Evolutionary conservation across 202 grass and related monocot genomes (phyloP).

Genomic region (Dendrocalamus latiflorus): DNA sequence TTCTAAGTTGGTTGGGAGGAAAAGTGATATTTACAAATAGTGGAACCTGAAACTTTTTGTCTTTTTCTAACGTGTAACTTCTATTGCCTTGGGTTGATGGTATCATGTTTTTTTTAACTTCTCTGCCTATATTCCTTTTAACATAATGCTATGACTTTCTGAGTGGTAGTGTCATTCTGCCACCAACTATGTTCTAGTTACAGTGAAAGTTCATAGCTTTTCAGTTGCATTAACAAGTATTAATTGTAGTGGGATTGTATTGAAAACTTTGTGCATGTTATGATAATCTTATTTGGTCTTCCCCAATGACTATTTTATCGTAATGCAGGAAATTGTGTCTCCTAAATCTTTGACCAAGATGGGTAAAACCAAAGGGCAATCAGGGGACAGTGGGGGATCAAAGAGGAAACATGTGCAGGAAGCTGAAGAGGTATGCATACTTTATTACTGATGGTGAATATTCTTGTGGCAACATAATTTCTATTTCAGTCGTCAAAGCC

Average conservation of each 20-base stretch:
- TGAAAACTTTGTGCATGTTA: conserved; percentile 1
- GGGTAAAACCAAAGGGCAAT: conserved; percentile 40
- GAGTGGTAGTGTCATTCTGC: not conserved
- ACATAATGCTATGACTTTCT: not conserved
- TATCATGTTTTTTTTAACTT: conserved; percentile 1
- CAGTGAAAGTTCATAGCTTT: not conserved
- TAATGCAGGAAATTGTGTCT: conserved; percentile 50
- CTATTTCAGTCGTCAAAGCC: not conserved
- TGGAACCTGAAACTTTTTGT: not conserved
- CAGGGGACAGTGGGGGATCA: conserved; percentile 32
- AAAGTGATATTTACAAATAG: not conserved
- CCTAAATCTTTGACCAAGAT: conserved; percentile 30
- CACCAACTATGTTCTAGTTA: not conserved
- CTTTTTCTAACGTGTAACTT: not conserved
- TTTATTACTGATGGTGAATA: not conserved
- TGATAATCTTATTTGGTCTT: not conserved
- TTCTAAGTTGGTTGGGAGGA: not conserved
- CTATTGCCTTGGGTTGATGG: not conserved
- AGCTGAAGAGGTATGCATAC: conserved; percentile 46
- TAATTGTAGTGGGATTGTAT: not conserved
- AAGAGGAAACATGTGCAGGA: conserved; percentile 54
- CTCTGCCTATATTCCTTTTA: not conserved
- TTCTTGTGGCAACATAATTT: not conserved
- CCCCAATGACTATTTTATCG: conserved; percentile 14
- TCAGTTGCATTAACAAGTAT: not conserved